Evolutionary conservation across 2,329 filamentous ascomycete genomes (phyloP).

Genomic region (Septoria petroselini): DNA sequence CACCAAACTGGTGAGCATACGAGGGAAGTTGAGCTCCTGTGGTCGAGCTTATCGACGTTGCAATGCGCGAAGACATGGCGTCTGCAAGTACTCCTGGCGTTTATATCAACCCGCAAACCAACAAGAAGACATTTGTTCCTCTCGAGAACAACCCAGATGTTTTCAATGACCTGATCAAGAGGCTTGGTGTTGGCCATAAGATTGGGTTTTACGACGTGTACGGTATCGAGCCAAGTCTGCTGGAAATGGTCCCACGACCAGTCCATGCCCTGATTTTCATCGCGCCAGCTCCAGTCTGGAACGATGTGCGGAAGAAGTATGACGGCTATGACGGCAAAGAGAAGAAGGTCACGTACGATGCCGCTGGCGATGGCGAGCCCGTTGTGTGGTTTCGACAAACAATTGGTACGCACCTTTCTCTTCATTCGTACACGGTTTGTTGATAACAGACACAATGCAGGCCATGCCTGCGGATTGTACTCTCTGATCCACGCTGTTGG

Average conservation of each 20-base stretch:
- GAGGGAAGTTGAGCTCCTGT: too few species aligned
- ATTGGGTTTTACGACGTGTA: constrained; percentile 56
- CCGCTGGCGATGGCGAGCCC: constrained; percentile 49
- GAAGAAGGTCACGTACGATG: constrained; percentile 42
- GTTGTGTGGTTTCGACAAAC: constrained; percentile 60
- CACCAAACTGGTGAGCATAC: too few species aligned
- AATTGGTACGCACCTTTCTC: constrained; percentile 38
- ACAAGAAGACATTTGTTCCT: constrained; percentile 35
- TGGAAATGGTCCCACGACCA: constrained; percentile 53
- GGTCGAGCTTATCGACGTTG: too few species aligned
- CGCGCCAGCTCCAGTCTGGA: constrained; percentile 45
- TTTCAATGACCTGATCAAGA: constrained; percentile 49
- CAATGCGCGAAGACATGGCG: constrained; percentile 14
- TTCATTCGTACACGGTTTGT: background rate
- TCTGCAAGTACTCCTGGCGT: constrained; percentile 27
- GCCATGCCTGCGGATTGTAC: constrained; percentile 58
- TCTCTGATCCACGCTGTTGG: constrained; percentile 54
- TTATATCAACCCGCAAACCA: constrained; percentile 22
- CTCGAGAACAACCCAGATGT: constrained; percentile 57
- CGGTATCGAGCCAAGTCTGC: constrained; percentile 49
- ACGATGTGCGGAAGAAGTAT: constrained; percentile 44
- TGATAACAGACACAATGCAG: constrained; percentile 16
- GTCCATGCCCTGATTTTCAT: constrained; percentile 56
- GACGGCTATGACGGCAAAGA: constrained; percentile 39
- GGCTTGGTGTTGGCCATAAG: constrained; percentile 48